Evolutionary conservation across 805 yeast species (phyloP).

Genomic region (Komagataella populi): DNA sequence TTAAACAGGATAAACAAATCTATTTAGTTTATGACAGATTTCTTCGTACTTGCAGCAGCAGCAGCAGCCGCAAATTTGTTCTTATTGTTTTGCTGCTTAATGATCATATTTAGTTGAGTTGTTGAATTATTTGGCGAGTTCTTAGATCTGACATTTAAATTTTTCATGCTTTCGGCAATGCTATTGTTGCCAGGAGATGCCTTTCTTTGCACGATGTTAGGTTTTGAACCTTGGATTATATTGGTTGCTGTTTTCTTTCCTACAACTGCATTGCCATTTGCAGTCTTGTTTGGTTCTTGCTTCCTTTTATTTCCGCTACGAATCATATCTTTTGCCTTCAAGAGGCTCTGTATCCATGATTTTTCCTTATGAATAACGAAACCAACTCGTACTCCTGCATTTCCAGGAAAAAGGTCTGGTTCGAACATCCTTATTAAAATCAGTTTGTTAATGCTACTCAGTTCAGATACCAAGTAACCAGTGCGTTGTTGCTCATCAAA

Average conservation of each 20-base stretch:
- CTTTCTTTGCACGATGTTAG: neutral
- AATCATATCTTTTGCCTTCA: constrained; percentile 49
- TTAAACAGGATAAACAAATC: too few relatives aligned
- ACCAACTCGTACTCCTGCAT: constrained; percentile 17
- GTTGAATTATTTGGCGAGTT: constrained; percentile 3
- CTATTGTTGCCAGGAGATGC: neutral
- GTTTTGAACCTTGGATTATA: neutral
- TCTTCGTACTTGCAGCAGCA: constrained; percentile 8
- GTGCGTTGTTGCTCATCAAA: constrained; percentile 43
- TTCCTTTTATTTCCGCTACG: constrained; percentile 12
- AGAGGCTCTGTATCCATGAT: constrained; percentile 59
- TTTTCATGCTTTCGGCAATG: constrained; percentile 1
- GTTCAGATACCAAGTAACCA: constrained; percentile 56
- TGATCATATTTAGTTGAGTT: neutral
- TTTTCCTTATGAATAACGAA: constrained; percentile 32
- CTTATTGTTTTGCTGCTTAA: constrained; percentile 4
- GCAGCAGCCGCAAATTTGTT: constrained; percentile 9
- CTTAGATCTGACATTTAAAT: constrained; percentile 3
- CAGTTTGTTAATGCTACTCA: constrained; percentile 41
- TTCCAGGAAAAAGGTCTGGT: constrained; percentile 20
- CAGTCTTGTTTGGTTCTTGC: constrained; percentile 4
- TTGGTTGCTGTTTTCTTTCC: neutral
- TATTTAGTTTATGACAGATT: neutral
- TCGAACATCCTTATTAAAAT: constrained; percentile 25
- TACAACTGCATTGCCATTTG: constrained; percentile 1